A percentile compares a stretch with the other conserved stretches of the same genome.
phyloP scores from a whole-genome alignment of 148 eudicot genomes.

The Beta vulgaris region DNA sequence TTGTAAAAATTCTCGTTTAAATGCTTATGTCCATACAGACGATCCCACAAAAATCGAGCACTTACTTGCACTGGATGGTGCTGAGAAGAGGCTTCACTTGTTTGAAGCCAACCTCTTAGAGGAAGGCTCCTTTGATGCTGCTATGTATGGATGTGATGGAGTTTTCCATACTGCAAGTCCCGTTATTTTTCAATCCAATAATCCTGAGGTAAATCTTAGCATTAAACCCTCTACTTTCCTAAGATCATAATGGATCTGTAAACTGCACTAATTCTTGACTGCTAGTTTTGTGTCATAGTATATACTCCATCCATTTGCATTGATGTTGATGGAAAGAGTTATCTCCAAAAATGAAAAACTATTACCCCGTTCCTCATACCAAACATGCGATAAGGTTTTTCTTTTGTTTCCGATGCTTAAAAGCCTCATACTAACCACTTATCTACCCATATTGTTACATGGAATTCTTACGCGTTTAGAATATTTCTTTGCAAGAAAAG shows the following conservation, averaged over 20 bases:
- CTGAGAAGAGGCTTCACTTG: slow-evolving; percentile 37
- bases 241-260: neutral
- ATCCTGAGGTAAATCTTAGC: slow-evolving; percentile 33
- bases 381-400: too few relatives aligned
- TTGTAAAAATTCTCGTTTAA: neutral
- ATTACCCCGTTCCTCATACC: too few relatives aligned
- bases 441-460: neutral
- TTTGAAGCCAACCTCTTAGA: slow-evolving; percentile 37
- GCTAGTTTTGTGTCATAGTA: slow-evolving; percentile 14
- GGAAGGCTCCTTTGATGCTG: slow-evolving; percentile 37
- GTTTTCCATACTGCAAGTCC: slow-evolving; percentile 47
- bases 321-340: too few relatives aligned
- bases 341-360: too few relatives aligned
- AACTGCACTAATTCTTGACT: neutral
- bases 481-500: neutral
- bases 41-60: slow-evolving; percentile 36
- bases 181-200: neutral
- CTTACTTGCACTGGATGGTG: slow-evolving; percentile 41
- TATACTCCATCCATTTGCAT: too few relatives aligned
- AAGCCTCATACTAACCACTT: too few relatives aligned
- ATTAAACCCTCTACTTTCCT: neutral
- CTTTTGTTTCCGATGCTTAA: too few relatives aligned
- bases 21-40: slow-evolving; percentile 7
- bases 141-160: slow-evolving; percentile 35
- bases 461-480: neutral